These are phyloP conservation scores for Scorias spongiosa DNA, from an alignment of 2,329 filamentous ascomycete genomes.

Conservation along the genomic window DNA sequence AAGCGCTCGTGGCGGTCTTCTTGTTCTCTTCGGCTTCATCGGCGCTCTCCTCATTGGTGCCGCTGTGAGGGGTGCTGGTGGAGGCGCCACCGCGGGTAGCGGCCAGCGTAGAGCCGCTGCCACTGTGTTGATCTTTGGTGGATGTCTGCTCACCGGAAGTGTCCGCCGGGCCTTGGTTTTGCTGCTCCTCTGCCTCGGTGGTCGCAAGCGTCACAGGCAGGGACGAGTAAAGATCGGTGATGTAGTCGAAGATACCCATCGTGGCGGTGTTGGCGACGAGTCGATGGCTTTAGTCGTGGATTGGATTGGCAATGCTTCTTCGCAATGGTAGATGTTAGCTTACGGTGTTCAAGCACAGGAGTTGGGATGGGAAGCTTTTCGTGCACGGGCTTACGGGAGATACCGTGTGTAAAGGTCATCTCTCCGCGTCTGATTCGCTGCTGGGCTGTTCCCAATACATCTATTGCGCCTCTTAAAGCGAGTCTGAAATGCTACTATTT, in stretches of 20 bases:
- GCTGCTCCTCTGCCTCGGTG: conserved; percentile 45
- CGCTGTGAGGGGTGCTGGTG: conserved; percentile 23
- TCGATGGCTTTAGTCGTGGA: background rate
- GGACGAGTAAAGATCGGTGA: conserved; percentile 50
- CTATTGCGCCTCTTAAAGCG: too few relatives aligned
- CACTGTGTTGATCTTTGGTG: conserved; percentile 15
- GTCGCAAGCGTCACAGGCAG: conserved; percentile 40
- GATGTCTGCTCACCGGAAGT: conserved; percentile 27
- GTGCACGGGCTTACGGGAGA: background rate
- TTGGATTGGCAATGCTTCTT: too few relatives aligned
- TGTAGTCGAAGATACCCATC: conserved; percentile 51
- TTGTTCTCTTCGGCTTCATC: conserved; percentile 29
- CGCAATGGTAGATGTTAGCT: background rate
- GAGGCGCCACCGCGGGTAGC: conserved; percentile 24
- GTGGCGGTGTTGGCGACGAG: conserved; percentile 4
- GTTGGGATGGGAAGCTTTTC: background rate
- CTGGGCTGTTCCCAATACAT: background rate
- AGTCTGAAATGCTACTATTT: too few relatives aligned
- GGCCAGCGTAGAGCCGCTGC: conserved; percentile 14
- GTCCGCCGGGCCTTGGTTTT: conserved; percentile 31
- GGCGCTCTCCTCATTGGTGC: conserved; percentile 27
- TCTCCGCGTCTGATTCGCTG: background rate
- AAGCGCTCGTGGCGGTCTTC: conserved; percentile 22
- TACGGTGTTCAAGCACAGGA: background rate
- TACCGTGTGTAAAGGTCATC: background rate